Percentiles rank a stretch among this genome's conserved stretches.
phyloP scores from a whole-genome alignment of 257 asterid genomes.

The Lavandula angustifolia region DNA sequence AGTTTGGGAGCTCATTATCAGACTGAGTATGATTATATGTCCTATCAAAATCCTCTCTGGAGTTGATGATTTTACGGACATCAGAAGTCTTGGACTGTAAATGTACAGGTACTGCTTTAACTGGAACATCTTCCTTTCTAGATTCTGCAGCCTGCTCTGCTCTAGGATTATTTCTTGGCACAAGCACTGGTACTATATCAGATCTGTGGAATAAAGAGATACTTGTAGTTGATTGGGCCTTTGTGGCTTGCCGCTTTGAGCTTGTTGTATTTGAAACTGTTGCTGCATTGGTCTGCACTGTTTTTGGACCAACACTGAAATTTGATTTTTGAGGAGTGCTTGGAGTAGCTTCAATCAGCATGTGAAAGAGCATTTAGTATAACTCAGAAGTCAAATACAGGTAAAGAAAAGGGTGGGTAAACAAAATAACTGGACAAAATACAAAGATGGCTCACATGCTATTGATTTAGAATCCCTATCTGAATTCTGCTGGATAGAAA shows the following conservation, averaged over 20 bases:
- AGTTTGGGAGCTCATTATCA: conserved; percentile 55
- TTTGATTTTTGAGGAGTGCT: conserved; percentile 73
- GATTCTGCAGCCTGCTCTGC: conserved; percentile 66
- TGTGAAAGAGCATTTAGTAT: conserved; percentile 30
- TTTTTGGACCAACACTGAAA: conserved; percentile 47
- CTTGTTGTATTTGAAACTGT: conserved; percentile 48
- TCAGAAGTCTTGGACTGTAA: conserved; percentile 73
- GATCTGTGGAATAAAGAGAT: conserved; percentile 54
- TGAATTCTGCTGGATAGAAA: conserved; percentile 63
- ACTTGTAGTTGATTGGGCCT: conserved; percentile 56
- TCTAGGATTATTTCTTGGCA: conserved; percentile 74
- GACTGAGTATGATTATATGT: conserved; percentile 43
- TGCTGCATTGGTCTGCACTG: conserved; percentile 53
- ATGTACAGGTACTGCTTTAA: conserved; percentile 56
- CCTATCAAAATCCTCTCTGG: conserved; percentile 62
- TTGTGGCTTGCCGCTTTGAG: conserved; percentile 63
- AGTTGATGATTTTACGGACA: conserved; percentile 49
- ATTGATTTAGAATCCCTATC: conserved; percentile 78
- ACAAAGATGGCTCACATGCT: conserved; percentile 53
- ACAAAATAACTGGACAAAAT: neutral
- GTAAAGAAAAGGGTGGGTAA: too few species aligned
- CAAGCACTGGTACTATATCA: conserved; percentile 76
- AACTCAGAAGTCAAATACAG: conserved; percentile 12
- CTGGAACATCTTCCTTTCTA: conserved; percentile 74
- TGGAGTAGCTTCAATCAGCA: conserved; percentile 52